phyloP scores from a whole-genome alignment of 768 basidiomycete genomes.

The Inosperma sp. region DNA sequence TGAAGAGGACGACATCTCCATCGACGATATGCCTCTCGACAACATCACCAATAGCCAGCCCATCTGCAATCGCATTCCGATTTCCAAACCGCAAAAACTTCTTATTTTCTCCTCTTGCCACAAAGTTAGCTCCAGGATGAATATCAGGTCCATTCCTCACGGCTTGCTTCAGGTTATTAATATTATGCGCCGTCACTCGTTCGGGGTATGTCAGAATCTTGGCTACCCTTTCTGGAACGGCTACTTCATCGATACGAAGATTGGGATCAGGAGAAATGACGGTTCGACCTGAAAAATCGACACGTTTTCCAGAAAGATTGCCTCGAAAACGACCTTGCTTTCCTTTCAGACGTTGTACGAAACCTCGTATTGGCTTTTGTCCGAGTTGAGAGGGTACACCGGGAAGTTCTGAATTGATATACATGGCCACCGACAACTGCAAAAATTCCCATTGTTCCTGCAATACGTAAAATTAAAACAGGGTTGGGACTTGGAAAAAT shows the following conservation, averaged over 20 bases:
- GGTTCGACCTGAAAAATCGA: conserved; percentile 96
- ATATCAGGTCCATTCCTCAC: conserved; percentile 85
- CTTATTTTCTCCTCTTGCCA: conserved; percentile 79
- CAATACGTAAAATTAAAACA: conserved; percentile 1
- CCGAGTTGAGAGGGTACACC: conserved; percentile 85
- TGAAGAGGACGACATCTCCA: conserved; percentile 95
- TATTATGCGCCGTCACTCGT: conserved; percentile 88
- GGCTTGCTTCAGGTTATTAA: conserved; percentile 67
- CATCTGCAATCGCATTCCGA: conserved; percentile 72
- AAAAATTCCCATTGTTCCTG: conserved; percentile 99
- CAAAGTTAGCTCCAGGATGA: conserved; percentile 96
- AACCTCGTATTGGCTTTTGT: conserved; percentile 93
- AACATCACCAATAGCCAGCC: conserved; percentile 79
- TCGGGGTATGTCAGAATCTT: conserved; percentile 96
- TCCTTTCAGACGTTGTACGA: conserved; percentile 96
- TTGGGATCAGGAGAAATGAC: conserved; percentile 99
- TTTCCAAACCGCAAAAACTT: conserved; percentile 90
- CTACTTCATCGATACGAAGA: conserved; percentile 95
- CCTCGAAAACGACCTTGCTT: conserved; percentile 99
- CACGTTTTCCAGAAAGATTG: conserved; percentile 97
- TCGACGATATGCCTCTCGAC: conserved; percentile 95
- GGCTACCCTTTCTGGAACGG: conserved; percentile 92
- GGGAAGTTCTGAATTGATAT: conserved; percentile 95
- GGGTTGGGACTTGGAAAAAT: background rate
- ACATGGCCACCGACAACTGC: conserved; percentile 92